Base-by-base conservation (phyloP, 2,329 filamentous ascomycete genomes). In the Clonostachys rhizophaga region DNA sequence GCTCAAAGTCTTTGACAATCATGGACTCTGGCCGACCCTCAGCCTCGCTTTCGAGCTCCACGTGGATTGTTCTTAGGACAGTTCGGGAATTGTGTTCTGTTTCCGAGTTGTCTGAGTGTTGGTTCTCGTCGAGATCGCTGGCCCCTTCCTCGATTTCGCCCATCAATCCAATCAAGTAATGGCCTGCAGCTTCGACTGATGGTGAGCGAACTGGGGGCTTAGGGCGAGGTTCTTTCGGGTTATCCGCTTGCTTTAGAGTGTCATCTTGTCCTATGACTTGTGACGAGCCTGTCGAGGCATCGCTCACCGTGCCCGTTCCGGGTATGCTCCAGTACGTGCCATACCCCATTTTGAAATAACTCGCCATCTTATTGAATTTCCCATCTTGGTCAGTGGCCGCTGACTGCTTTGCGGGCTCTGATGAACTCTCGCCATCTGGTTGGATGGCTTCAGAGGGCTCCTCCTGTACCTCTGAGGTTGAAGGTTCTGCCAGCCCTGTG, bases 101-200 rank as follows among this genome's bases (percentile, higher is more conserved):
- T 4, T 60, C 53, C 9, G 24, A 30, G 5, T 51, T 52, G 5
- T 69, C 65, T 4, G 59, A 58, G 9, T 58, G 59, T 5, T 43
- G 51, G 49, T 57, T 58, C 2, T 62, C 56, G 3, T 68, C 66
- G 1, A 55, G 49, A 14, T 65, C 65, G 14, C 59, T 58, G 33
- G 42, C 43, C 50, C 59, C 58, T 40, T 79, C 74, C 12, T 83
- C 78, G 34, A 87, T 73, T 35, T 84, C 75, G 7, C 85, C 86
- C 52, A 79, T 76, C 6, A 90, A 72, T 1, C 87, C 87, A 48
- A 91, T 78, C 18, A 91, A 68, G 56, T 83, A 91, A 44, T 71
- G 69, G 0, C 75, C 78, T 5, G 54, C 51, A 6, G 60, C 54
- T 35, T 65, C 62, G n/a, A 56, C 54, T 2, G 63, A 60, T 5